phyloP scores from a whole-genome alignment of 2,329 filamentous ascomycete species.

The Taxawa tesnikishii region DNA sequence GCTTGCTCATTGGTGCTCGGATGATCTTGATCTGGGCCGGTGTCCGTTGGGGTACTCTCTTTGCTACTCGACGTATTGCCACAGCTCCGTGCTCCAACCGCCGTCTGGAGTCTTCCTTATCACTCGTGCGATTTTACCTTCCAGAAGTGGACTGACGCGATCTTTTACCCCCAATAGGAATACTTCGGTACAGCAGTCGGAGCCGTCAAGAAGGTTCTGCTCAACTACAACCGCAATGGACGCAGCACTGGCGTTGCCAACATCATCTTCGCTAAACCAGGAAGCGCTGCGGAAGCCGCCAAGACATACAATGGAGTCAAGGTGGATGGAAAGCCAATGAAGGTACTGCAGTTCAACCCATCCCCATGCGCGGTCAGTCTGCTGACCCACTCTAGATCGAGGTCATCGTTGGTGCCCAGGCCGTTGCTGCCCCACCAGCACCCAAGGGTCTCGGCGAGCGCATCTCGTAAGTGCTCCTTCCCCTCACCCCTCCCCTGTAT shows the following conservation, averaged over 20 bases:
- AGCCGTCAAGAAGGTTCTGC: slow-evolving; percentile 77
- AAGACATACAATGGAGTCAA: slow-evolving; percentile 75
- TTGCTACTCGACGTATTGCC: not conserved
- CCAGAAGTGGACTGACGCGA: slow-evolving; percentile 49
- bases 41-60: not conserved
- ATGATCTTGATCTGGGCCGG: not conserved
- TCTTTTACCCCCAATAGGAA: slow-evolving; percentile 55
- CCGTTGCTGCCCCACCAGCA: slow-evolving; percentile 53
- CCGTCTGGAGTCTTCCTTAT: not conserved
- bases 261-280: slow-evolving; percentile 70
- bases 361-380: not conserved
- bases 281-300: slow-evolving; percentile 75
- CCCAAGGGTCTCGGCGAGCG: slow-evolving; percentile 75
- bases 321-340: slow-evolving; percentile 83
- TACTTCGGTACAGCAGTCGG: slow-evolving; percentile 86
- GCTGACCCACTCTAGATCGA: slow-evolving; percentile 54
- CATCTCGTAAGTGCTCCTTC: slow-evolving; percentile 49
- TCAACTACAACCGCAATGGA: slow-evolving; percentile 88
- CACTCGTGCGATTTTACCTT: slow-evolving; percentile 1
- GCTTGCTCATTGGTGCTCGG: slow-evolving; percentile 47
- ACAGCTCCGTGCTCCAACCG: not conserved
- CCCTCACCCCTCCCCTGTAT: slow-evolving; percentile 5
- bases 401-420: slow-evolving; percentile 69
- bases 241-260: slow-evolving; percentile 86
- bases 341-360: slow-evolving; percentile 48